These are phyloP conservation scores for Rubroboletus satanas DNA, from an alignment of 768 basidiomycete genomes.

Conservation along the genomic window DNA sequence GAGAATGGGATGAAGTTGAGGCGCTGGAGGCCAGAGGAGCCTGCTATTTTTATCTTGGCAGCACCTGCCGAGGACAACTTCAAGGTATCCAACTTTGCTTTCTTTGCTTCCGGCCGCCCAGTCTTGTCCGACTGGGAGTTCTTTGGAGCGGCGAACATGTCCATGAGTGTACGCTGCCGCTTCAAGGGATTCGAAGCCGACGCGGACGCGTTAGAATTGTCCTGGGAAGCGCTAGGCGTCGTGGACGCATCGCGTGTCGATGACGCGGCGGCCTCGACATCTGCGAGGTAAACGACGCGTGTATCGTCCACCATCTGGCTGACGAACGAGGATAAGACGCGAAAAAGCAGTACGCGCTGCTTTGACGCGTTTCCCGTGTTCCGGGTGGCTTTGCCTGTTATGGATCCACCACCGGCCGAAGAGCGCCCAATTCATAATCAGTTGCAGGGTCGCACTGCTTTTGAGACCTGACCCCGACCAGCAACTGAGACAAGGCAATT, in stretches of 20 bases:
- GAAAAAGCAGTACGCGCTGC: slow-evolving; percentile 5
- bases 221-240: slow-evolving; percentile 25
- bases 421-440: background rate
- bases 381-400: slow-evolving; percentile 7
- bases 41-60: slow-evolving; percentile 4
- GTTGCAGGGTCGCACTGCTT: slow-evolving; percentile 4
- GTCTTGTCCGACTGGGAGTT: slow-evolving; percentile 20
- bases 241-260: slow-evolving; percentile 9
- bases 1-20: slow-evolving; percentile 73
- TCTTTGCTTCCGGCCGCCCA: slow-evolving; percentile 42
- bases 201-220: slow-evolving; percentile 13
- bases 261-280: slow-evolving; percentile 33
- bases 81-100: slow-evolving; percentile 37
- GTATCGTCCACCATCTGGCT: slow-evolving; percentile 23
- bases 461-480: slow-evolving; percentile 2
- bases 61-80: slow-evolving; percentile 19
- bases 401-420: slow-evolving; percentile 2
- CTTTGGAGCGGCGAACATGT: slow-evolving; percentile 51
- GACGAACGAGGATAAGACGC: slow-evolving; percentile 13
- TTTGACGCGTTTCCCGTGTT: slow-evolving; percentile 1
- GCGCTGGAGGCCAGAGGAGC: slow-evolving; percentile 25
- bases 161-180: slow-evolving; percentile 62
- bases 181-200: slow-evolving; percentile 31
- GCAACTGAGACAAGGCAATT: background rate
- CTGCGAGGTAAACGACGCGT: slow-evolving; percentile 43